phyloP scores from a whole-genome alignment of 2,329 filamentous ascomycete species.

The Colletotrichum sp. region DNA sequence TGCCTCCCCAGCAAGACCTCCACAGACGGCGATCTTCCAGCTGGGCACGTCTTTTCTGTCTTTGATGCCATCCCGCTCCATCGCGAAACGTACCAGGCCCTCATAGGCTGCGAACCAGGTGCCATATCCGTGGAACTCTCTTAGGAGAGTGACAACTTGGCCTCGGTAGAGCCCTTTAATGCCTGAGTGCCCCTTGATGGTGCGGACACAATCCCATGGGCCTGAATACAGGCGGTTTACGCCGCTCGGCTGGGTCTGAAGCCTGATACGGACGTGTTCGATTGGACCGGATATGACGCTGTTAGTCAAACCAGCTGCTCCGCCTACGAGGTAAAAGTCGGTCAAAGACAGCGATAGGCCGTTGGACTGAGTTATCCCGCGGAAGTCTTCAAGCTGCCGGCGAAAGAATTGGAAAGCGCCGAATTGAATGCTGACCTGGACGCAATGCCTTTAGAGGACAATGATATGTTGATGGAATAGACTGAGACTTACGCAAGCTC shows the following conservation, averaged over 20 bases:
- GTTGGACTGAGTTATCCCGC: background rate
- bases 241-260: background rate
- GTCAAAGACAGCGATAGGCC: background rate
- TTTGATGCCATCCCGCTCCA: background rate
- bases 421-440: background rate
- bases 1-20: background rate
- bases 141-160: background rate
- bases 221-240: background rate
- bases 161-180: background rate
- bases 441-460: background rate
- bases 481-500: background rate
- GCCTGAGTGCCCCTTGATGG: background rate
- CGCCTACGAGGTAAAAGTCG: background rate
- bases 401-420: background rate
- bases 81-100: background rate
- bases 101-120: background rate
- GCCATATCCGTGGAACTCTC: background rate
- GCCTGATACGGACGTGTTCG: background rate
- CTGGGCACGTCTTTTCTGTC: background rate
- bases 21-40: background rate
- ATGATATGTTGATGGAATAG: background rate
- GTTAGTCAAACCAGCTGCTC: background rate
- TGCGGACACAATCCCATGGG: background rate
- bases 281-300: background rate
- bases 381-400: background rate